A percentile compares a stretch with the other conserved stretches of the same genome.
These are phyloP conservation scores for Exophiala oligosperma DNA, from an alignment of 2,329 filamentous ascomycete species.

Conservation along the genomic window DNA sequence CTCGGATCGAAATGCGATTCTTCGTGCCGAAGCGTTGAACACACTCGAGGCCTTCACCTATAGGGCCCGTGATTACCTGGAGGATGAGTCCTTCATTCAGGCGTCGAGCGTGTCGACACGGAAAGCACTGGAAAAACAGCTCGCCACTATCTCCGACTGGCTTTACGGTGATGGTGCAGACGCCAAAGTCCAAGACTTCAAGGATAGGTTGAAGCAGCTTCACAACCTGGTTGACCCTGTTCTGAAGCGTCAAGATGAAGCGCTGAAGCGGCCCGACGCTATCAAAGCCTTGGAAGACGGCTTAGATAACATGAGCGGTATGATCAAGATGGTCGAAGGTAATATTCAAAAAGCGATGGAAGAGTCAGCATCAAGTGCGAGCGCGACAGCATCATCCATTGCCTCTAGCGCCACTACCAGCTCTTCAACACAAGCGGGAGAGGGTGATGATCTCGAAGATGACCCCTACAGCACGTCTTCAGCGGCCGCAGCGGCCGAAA, in stretches of 20 bases:
- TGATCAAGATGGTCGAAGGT: conserved; percentile 68
- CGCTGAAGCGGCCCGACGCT: conserved; percentile 67
- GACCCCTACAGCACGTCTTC: conserved; percentile 49
- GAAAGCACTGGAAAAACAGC: conserved; percentile 64
- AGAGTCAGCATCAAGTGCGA: conserved; percentile 57
- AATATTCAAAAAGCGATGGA: conserved; percentile 71
- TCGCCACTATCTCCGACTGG: conserved; percentile 78
- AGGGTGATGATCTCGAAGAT: conserved; percentile 74
- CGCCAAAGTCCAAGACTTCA: conserved; percentile 72
- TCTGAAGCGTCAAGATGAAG: conserved; percentile 72
- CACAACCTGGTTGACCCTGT: conserved; percentile 77
- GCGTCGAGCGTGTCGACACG: conserved; percentile 70
- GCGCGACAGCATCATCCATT: conserved; percentile 47
- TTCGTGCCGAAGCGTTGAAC: conserved; percentile 85
- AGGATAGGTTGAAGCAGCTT: conserved; percentile 72
- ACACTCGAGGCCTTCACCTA: conserved; percentile 94
- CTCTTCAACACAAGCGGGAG: conserved; percentile 43
- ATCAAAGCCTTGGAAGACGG: conserved; percentile 67
- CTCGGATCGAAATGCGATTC: conserved; percentile 74
- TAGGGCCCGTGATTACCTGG: conserved; percentile 77
- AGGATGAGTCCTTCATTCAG: conserved; percentile 71
- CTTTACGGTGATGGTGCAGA: conserved; percentile 81
- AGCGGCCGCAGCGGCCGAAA: conserved; percentile 33
- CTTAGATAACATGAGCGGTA: conserved; percentile 69
- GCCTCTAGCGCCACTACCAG: conserved; percentile 49